These are phyloP conservation scores for Lactarius evosmus DNA, from an alignment of 768 basidiomycete genomes.

Conservation along the genomic window DNA sequence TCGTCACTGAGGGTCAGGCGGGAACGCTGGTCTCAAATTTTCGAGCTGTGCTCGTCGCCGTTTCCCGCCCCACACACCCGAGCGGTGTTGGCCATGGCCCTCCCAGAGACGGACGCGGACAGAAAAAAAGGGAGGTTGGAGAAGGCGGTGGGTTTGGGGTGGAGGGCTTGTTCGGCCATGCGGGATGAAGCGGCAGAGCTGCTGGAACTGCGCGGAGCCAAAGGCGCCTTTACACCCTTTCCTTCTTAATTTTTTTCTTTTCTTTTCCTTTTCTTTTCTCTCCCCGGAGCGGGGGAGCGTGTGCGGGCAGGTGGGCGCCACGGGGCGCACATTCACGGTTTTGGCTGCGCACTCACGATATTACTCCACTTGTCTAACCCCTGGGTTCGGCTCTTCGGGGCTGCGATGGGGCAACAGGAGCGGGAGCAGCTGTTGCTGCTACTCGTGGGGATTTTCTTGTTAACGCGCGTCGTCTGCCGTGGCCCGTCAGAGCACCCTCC, in stretches of 20 bases:
- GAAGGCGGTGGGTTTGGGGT: background rate
- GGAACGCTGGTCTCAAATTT: constrained; percentile 14
- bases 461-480: background rate
- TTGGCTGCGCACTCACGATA: constrained; percentile 1
- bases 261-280: background rate
- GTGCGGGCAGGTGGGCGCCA: background rate
- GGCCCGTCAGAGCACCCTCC: background rate
- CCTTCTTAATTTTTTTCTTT: background rate
- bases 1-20: constrained; percentile 1
- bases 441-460: constrained; percentile 1
- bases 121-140: background rate
- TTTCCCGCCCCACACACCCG: constrained; percentile 5
- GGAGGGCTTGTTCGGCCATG: background rate
- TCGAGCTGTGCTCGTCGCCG: constrained; percentile 22
- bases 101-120: background rate
- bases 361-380: constrained; percentile 9
- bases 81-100: constrained; percentile 4
- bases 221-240: background rate
- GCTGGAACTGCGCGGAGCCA: constrained; percentile 9
- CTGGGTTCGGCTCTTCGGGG: background rate
- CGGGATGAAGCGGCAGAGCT: constrained; percentile 14
- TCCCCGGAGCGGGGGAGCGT: constrained; percentile 1
- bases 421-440: constrained; percentile 9
- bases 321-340: constrained; percentile 4
- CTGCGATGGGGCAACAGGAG: constrained; percentile 12